phyloP scores from a whole-genome alignment of 2,329 filamentous ascomycete species.

The Cyphellophora europaea region DNA sequence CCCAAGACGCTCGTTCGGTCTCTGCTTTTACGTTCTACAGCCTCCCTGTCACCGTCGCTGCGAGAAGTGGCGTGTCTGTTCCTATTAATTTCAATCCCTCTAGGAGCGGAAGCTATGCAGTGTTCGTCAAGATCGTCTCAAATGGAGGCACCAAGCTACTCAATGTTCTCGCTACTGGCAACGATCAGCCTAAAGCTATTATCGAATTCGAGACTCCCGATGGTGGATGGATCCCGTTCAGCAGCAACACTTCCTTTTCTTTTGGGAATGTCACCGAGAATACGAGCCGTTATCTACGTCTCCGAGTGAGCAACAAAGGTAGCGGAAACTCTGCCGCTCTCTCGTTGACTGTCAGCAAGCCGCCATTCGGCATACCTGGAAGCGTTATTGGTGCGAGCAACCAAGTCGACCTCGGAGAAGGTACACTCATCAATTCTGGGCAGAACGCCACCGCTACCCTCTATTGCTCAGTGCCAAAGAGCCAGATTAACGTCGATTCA shows the following conservation, averaged over 20 bases:
- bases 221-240: constrained; percentile 43
- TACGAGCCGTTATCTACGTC: constrained; percentile 35
- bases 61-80: constrained; percentile 17
- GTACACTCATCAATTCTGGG: constrained; percentile 40
- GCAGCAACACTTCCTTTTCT: constrained; percentile 35
- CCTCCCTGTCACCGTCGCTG: constrained; percentile 10
- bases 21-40: constrained; percentile 15
- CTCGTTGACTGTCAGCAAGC: constrained; percentile 51
- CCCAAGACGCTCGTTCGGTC: constrained; percentile 5
- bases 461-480: constrained; percentile 47
- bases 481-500: constrained; percentile 46
- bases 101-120: constrained; percentile 38
- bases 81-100: constrained; percentile 27
- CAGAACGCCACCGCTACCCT: constrained; percentile 43
- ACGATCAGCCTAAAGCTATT: constrained; percentile 39
- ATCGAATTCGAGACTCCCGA: constrained; percentile 48
- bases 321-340: constrained; percentile 39
- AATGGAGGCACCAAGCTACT: constrained; percentile 43
- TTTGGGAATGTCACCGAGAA: constrained; percentile 50
- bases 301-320: constrained; percentile 48
- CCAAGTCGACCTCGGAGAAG: constrained; percentile 49
- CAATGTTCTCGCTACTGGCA: constrained; percentile 40
- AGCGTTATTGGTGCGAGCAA: constrained; percentile 45
- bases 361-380: constrained; percentile 47
- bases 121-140: constrained; percentile 39